Evolutionary conservation across 345 rosid genomes (phyloP), one percentile per base, ranked within the genome.

Genomic region (Eucalyptus urophylla): DNA sequence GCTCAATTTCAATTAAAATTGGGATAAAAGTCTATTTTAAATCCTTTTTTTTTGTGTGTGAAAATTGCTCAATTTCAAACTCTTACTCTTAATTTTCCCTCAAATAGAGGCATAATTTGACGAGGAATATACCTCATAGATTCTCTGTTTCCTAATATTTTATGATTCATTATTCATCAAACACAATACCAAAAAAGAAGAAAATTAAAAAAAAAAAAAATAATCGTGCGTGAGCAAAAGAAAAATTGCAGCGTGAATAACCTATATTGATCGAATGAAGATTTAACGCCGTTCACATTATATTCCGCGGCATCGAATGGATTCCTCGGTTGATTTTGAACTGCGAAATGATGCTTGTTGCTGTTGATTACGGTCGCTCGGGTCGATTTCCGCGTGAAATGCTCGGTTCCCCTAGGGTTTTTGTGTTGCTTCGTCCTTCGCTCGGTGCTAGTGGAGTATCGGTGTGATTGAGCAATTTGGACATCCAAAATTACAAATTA

Each of bases 351-450:
- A 87, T 11, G 88, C n/a, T 33, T 51, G 37, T 29, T 25, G 27
- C 67, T 80, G 86, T 16, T 12, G 62, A 69, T 44, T 89, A n/a
- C 86, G 29, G 76, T 67, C 86, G 33, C 81, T 45, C 21, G 7
- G 65, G 56, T 86, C 86, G 51, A 69, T 60, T 60, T 49, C 53
- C 72, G n/a, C 86, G 88, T 87, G 65, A 44, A 40, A 49, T 86
- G 90, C 67, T 80, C 87, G n/a, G 72, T 83, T 76, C 22, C 31
- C 88, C 67, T 90, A 85, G 80, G 91, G 89, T n/a, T 89, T 86
- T 86, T 86, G 43, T 22, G 53, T n/a, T 24, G 21, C 86, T 86
- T 86, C 86, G 5, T 87, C 87, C 45, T 89, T 90, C 88, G 60
- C 88, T 90, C 33, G 86, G 89, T 86, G 87, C 56, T 25, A 50